phyloP scores from a whole-genome alignment of 2,329 filamentous ascomycete genomes.

The Aspergillus sp. region DNA sequence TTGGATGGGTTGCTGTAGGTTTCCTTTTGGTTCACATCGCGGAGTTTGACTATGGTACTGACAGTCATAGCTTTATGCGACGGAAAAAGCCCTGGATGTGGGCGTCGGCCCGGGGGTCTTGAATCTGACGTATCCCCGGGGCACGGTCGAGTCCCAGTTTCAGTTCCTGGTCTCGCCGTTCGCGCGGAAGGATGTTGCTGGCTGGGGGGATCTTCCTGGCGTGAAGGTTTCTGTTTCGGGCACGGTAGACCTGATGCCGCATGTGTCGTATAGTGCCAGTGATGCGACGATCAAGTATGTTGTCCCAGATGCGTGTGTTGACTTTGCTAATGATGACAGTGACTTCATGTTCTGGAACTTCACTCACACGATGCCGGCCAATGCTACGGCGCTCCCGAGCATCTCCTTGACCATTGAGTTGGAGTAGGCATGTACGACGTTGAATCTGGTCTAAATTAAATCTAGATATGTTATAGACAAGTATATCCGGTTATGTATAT shows the following conservation, averaged over 20 bases:
- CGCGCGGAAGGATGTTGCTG: background rate
- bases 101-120: background rate
- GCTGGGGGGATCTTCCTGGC: conserved; percentile 1
- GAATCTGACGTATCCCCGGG: conserved; percentile 1
- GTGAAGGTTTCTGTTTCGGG: background rate
- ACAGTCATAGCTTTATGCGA: background rate
- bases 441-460: background rate
- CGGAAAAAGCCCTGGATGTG: conserved; percentile 2
- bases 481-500: background rate
- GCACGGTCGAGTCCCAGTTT: background rate
- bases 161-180: conserved; percentile 4
- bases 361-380: background rate
- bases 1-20: conserved; percentile 1
- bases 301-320: too few species aligned
- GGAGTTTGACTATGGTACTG: too few species aligned
- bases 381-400: background rate
- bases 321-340: background rate
- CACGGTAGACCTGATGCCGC: background rate
- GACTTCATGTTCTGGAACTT: conserved; percentile 6
- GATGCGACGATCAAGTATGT: conserved; percentile 2
- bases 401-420: background rate
- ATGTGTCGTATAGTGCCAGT: conserved; percentile 5
- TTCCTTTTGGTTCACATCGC: too few species aligned
- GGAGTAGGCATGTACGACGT: background rate
- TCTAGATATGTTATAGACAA: background rate